Percentiles rank a stretch among this genome's conserved stretches.
phyloP scores from a whole-genome alignment of 768 basidiomycete species.

The Rhodotorula babjevae region DNA sequence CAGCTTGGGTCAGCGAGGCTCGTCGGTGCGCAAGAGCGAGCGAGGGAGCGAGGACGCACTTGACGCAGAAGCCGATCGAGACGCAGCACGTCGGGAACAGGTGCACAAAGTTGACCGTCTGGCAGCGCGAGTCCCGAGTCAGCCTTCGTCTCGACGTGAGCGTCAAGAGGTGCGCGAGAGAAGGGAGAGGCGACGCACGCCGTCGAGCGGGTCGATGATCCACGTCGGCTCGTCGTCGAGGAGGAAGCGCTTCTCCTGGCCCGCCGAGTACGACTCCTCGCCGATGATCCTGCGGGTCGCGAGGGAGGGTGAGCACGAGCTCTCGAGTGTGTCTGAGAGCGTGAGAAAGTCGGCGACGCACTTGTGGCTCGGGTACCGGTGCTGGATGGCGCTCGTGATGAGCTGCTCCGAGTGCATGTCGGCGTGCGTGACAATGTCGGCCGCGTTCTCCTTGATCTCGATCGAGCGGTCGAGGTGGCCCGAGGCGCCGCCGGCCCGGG shows the following conservation, averaged over 20 bases:
- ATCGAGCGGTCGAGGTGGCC: conserved; percentile 25
- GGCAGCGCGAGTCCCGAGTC: not conserved
- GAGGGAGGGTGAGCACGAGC: too few species aligned
- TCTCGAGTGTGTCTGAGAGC: too few species aligned
- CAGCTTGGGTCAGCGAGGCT: too few species aligned
- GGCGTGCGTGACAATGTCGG: conserved; percentile 33
- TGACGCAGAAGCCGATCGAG: conserved; percentile 40
- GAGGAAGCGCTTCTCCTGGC: conserved; percentile 42
- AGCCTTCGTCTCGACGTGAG: too few species aligned
- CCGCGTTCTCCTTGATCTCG: conserved; percentile 38
- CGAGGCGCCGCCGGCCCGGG: conserved; percentile 6
- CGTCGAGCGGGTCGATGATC: conserved; percentile 42
- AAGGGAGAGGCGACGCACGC: not conserved
- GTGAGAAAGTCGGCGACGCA: not conserved
- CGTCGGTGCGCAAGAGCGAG: not conserved
- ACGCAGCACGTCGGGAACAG: conserved; percentile 42
- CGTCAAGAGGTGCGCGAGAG: too few species aligned
- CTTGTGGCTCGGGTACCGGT: conserved; percentile 37
- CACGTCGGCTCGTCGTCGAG: conserved; percentile 40
- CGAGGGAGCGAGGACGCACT: conserved; percentile 10
- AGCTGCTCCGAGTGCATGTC: conserved; percentile 35
- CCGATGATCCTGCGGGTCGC: conserved; percentile 37
- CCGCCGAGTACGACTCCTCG: conserved; percentile 42
- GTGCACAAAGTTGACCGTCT: conserved; percentile 44
- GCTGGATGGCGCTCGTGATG: conserved; percentile 32